phyloP scores from a whole-genome alignment of 2,329 filamentous ascomycete species.

The Fusarium xylarioides region DNA sequence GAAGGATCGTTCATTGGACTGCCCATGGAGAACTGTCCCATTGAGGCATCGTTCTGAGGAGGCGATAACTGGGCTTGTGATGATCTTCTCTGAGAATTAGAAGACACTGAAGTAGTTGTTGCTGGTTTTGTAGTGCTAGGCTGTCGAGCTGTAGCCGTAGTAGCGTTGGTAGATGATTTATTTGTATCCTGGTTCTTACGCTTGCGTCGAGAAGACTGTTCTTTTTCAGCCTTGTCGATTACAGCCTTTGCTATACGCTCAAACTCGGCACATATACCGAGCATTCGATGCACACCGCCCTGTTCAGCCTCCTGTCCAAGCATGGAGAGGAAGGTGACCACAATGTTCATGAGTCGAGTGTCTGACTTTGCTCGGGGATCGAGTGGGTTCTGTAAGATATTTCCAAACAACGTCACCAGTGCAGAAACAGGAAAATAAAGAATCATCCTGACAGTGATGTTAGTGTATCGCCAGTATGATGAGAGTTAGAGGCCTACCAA shows the following conservation, averaged over 20 bases:
- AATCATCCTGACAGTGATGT: constrained; percentile 70
- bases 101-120: constrained; percentile 4
- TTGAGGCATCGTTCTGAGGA: constrained; percentile 34
- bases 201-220: constrained; percentile 82
- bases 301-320: constrained; percentile 90
- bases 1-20: constrained; percentile 51
- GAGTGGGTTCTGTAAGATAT: constrained; percentile 93
- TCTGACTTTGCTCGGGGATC: constrained; percentile 90
- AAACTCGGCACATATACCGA: constrained; percentile 94
- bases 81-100: constrained; percentile 14
- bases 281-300: constrained; percentile 91
- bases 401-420: constrained; percentile 93
- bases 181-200: constrained; percentile 73
- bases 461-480: constrained; percentile 34
- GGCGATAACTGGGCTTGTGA: constrained; percentile 44
- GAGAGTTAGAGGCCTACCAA: constrained; percentile 69
- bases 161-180: constrained; percentile 23
- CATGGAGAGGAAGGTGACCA: constrained; percentile 90
- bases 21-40: constrained; percentile 38
- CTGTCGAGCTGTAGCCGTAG: constrained; percentile 23
- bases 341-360: constrained; percentile 88
- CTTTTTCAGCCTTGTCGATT: constrained; percentile 89
- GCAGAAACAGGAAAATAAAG: constrained; percentile 97
- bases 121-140: constrained; percentile 10
- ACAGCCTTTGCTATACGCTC: constrained; percentile 92